A percentile compares a stretch with the other conserved stretches of the same genome.
These are phyloP conservation scores for Penicillium maclennaniae DNA, from an alignment of 495 filamentous ascomycete genomes.

Conservation along the genomic window DNA sequence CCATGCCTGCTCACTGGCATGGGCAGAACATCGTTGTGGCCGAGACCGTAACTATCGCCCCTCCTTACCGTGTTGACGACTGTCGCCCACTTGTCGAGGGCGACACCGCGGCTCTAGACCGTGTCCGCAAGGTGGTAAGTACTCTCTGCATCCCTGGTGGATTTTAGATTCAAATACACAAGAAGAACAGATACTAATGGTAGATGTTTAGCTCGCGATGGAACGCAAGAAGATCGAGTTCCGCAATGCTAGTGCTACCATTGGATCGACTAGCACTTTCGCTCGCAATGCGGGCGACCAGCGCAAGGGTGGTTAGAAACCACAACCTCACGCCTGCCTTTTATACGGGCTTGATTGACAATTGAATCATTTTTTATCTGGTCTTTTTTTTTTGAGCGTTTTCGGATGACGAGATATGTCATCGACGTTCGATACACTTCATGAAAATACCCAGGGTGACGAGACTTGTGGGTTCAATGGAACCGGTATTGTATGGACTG, in stretches of 20 bases:
- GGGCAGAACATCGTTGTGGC: conserved; percentile 60
- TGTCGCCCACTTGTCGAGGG: conserved; percentile 49
- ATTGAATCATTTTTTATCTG: conserved; percentile 6
- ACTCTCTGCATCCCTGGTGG: background rate
- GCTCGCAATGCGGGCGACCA: conserved; percentile 25
- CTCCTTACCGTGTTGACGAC: conserved; percentile 58
- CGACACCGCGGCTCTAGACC: conserved; percentile 47
- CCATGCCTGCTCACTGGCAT: conserved; percentile 63
- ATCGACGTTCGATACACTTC: conserved; percentile 7
- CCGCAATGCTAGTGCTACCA: conserved; percentile 42
- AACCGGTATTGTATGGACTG: background rate
- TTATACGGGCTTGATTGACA: background rate
- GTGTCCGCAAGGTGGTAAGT: conserved; percentile 65
- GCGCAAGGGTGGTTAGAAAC: conserved; percentile 27
- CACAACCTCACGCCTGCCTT: background rate
- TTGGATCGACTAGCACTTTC: conserved; percentile 37
- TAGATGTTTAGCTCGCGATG: conserved; percentile 41
- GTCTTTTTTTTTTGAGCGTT: conserved; percentile 4
- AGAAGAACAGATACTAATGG: background rate
- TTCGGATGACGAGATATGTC: conserved; percentile 1
- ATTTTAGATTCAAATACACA: background rate
- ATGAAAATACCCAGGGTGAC: conserved; percentile 20
- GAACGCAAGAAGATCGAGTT: conserved; percentile 50
- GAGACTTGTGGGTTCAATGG: conserved; percentile 2
- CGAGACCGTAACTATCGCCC: conserved; percentile 58